Evolutionary conservation across 2,329 filamentous ascomycete species (phyloP), one percentile per base, ranked within the genome.

Genomic region (Pestalotiopsis sp.): DNA sequence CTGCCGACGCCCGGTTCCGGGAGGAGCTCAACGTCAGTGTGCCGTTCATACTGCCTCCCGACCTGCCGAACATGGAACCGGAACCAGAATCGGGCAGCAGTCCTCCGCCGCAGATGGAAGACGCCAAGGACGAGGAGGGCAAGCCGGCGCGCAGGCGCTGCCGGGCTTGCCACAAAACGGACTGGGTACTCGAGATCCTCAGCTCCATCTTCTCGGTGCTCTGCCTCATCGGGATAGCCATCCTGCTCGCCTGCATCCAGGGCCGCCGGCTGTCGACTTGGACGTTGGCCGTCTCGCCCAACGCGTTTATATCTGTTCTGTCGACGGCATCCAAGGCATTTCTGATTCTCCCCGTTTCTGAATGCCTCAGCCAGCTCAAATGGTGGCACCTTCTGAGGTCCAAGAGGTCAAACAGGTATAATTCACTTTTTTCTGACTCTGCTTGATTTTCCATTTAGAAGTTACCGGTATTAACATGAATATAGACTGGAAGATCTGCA

Each of bases 281-380:
- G 64, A 17, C 55, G 3, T 27, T 45, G 20, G 36, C 64, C 3
- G 52, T 66, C 4, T 66, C 64, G 5, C 64, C 64, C 12, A 66
- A 60, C 11, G 55, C 64, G 12, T 25, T 66, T 6, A 60, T 66
- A 14, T 60, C 64, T 6, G 55, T 66, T 11, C 14, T 66, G 13
- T 60, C 52, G 6, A 66, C 64, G 11, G 64, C 64, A 4, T 60
- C 64, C 3, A 60, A 66, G 7, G 64, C 64, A 1, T 66, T 14
- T 31, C 55, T 66, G 2, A 60, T 66, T 27, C 36, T 41, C 3
- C 55, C 64, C 4, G 64, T 60, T n/a, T 60, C 64, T 1, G 64
- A 66, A 58, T 66, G 64, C 11, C 27, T 66, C 12, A 60, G 64
- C 31, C 64, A 66, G 20, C 36, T 66, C 3, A 66, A 66, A 20